Evolutionary conservation across 306 rosid genomes (phyloP), one percentile per base, ranked within the genome.

Genomic region (Hippophae rhamnoides): DNA sequence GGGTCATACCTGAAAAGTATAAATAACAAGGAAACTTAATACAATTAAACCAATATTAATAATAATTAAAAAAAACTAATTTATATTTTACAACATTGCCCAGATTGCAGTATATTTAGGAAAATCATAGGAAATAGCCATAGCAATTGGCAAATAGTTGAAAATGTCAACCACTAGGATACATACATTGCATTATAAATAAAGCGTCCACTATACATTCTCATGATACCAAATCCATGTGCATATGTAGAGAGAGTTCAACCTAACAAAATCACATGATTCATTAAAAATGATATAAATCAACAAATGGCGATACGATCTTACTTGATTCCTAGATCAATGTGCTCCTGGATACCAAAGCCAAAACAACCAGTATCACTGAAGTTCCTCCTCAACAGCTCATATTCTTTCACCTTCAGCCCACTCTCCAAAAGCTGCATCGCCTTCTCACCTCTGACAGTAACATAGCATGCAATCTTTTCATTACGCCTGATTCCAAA

Each of bases 351-450:
- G 62, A 89, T 89, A 55, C 97, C 97, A 59, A 85, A 89, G 23
- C 97, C 95, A 47, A 89, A 89, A 58, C 96, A 89, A 2, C 86
- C 89, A 25, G 86, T 85, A 25, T 89, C 95, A 56, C 97, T 89
- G 25, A 89, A 89, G 79, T 89, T 89, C 76, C 84, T 83, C 38
- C 96, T 56, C 10, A 89, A 67, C 62, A 89, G 74, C 71, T 89
- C 94, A 57, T 83, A 85, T 57, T 85, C 96, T 75, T 85, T 89
- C 46, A 83, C 90, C 80, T 89, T 85, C 62, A 89, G 70, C 3
- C 96, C 96, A 69, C 90, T 85, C 69, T 89, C 96, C 81, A 85
- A 71, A 23, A 85, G 94, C 51, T 85, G 90, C 86, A 85, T 85
- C 1, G 96, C 96, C 77, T 89, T 89, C 11, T 89, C 96, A 12